Percentiles rank a stretch among this genome's conserved stretches.
Conservation (phyloP, 768 basidiomycete genomes). For the Pulveroboletus frians region DNA sequence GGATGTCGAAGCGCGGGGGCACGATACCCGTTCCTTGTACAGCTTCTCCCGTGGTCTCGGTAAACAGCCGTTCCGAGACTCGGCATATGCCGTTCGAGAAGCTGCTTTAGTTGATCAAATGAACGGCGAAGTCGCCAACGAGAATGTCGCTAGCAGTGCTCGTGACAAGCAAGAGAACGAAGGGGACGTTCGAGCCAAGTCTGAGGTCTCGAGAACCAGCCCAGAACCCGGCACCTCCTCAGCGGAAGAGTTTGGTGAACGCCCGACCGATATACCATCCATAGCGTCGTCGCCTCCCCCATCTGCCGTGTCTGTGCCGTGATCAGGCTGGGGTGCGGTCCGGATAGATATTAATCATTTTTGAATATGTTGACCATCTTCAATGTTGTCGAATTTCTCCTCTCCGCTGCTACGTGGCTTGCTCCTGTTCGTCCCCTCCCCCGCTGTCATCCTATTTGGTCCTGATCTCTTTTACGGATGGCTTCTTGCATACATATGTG, state of each 20-base stretch:
- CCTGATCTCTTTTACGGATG: constrained; percentile 12
- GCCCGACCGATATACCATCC: constrained; percentile 22
- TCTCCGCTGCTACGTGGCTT: constrained; percentile 10
- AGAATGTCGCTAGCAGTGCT: constrained; percentile 9
- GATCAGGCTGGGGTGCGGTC: constrained; percentile 6
- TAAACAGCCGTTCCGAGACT: constrained; percentile 21
- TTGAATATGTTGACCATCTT: constrained; percentile 34
- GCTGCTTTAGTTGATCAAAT: constrained; percentile 14
- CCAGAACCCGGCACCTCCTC: constrained; percentile 19
- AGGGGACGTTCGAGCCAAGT: constrained; percentile 10
- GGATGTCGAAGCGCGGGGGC: constrained; percentile 27
- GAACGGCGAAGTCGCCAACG: constrained; percentile 20
- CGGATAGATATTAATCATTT: constrained; percentile 28
- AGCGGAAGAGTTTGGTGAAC: constrained; percentile 21
- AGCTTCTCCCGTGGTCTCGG: constrained; percentile 31
- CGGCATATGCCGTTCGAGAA: constrained; percentile 26
- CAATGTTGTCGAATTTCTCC: constrained; percentile 18
- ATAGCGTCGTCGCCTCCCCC: constrained; percentile 28
- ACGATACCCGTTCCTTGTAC: constrained; percentile 29
- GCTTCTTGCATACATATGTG: constrained; percentile 17
- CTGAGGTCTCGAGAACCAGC: constrained; percentile 11
- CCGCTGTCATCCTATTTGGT: constrained; percentile 8
- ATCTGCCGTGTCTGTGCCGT: constrained; percentile 27
- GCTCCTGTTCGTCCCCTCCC: constrained; percentile 7
- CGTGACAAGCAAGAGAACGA: constrained; percentile 11